A percentile compares a stretch with the other conserved stretches of the same genome.
phyloP scores from a whole-genome alignment of 495 filamentous ascomycete genomes.

The Aspergillus indologenus region DNA sequence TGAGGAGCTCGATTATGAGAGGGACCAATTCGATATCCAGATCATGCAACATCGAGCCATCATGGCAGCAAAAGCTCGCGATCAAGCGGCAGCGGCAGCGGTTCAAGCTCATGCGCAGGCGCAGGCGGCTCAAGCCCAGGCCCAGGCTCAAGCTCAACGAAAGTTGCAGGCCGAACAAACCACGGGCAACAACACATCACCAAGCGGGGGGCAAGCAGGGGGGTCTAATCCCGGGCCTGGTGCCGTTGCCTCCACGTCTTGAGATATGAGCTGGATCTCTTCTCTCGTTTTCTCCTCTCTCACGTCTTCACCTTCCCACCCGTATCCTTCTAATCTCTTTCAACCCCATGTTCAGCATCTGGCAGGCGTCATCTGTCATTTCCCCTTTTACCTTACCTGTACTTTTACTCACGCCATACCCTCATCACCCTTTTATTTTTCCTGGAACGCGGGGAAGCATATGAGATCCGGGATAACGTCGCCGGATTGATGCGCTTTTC shows the following conservation, averaged over 20 bases:
- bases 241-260: conserved; percentile 27
- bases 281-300: conserved; percentile 23
- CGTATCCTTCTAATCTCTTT: conserved; percentile 7
- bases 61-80: conserved; percentile 53
- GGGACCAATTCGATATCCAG: conserved; percentile 67
- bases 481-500: conserved; percentile 24
- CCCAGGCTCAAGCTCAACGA: conserved; percentile 33
- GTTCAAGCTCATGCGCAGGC: conserved; percentile 49
- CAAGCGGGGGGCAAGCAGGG: conserved; percentile 29
- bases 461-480: conserved; percentile 26
- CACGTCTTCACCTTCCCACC: conserved; percentile 17
- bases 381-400: conserved; percentile 29
- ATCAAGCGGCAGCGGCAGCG: conserved; percentile 40
- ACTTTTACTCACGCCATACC: conserved; percentile 33
- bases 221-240: conserved; percentile 35
- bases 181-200: conserved; percentile 30
- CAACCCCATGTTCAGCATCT: conserved; percentile 33
- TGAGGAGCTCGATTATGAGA: conserved; percentile 67
- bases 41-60: conserved; percentile 71
- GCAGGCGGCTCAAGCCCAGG: conserved; percentile 41
- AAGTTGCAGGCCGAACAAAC: conserved; percentile 42
- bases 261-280: conserved; percentile 36
- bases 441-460: conserved; percentile 16
- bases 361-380: conserved; percentile 38
- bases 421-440: conserved; percentile 10